Evolutionary conservation across 2,329 filamentous ascomycete species (phyloP).

Genomic region (Didymella arachidicola): DNA sequence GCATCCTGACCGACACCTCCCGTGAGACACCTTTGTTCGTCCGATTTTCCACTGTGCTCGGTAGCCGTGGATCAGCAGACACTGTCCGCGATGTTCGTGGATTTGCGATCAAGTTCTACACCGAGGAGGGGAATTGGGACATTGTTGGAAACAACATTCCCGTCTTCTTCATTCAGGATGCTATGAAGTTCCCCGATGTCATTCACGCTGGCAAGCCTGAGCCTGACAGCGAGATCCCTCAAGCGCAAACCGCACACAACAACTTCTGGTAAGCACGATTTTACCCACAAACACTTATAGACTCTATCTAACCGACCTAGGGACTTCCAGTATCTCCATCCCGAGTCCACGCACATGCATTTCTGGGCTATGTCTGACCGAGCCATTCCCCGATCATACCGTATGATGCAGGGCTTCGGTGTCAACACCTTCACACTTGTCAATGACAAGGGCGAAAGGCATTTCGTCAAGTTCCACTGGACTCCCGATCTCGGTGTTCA

Average conservation of each 20-base stretch:
- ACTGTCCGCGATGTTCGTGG: conserved; percentile 84
- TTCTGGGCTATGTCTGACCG: conserved; percentile 82
- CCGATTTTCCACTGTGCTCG: conserved; percentile 80
- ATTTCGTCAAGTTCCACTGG: conserved; percentile 81
- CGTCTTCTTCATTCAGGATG: conserved; percentile 79
- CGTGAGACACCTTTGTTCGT: conserved; percentile 72
- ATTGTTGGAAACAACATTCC: conserved; percentile 77
- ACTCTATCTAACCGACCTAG: too few relatives aligned
- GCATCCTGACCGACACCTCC: conserved; percentile 72
- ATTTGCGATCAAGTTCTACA: conserved; percentile 81
- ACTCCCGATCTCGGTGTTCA: conserved; percentile 78
- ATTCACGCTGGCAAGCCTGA: conserved; percentile 72
- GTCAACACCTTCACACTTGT: conserved; percentile 79
- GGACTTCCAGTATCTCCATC: conserved; percentile 66
- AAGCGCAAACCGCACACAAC: conserved; percentile 75
- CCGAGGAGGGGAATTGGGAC: conserved; percentile 79
- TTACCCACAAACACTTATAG: not conserved
- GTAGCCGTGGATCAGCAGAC: conserved; percentile 77
- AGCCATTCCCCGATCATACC: conserved; percentile 74
- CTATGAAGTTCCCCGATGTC: conserved; percentile 76
- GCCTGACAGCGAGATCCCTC: conserved; percentile 73
- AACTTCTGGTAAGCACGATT: conserved; percentile 67
- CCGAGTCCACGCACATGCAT: conserved; percentile 79
- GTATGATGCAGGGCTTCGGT: conserved; percentile 88
- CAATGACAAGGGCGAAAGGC: conserved; percentile 72